Base-by-base conservation (phyloP, 2,329 filamentous ascomycete genomes). In the Fusarium torulosum region DNA sequence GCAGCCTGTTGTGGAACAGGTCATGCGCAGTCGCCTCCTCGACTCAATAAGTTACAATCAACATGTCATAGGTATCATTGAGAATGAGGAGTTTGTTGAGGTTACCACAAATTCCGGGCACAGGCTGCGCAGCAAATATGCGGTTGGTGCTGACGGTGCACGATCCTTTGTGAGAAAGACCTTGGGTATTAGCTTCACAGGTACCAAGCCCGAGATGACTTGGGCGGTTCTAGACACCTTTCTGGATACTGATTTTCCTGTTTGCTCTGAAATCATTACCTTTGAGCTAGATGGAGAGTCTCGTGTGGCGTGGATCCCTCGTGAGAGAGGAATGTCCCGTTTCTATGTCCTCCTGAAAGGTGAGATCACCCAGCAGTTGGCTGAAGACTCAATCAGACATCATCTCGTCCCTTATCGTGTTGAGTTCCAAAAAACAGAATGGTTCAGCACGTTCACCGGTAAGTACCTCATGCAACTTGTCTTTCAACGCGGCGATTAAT, bases 121-220 rank as follows among this genome's bases (percentile, higher is more conserved):
- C 23, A 75, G 35, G 4, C 64, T 82, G 4, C 71, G 67, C 27
- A 77, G 76, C 62, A 75, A 72, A 21, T 88, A 84, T 53, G 79
- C 81, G 5, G 78, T 86, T 4, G 85, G 83, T 2, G 85, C 84
- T 7, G 85, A 88, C 40, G 85, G 85, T 2, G 82, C 84, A 0
- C 80, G 81, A 19, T 86, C 83, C 0, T 79, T 76, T 4, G 79
- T 87, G 4, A 81, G 85, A 8, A 73, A 67, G 4, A 61, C 74
- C 0, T 74, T 83, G 3, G 75, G 75, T 2, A 81, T 82, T 29
- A 72, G 63, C 21, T 84, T 84, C 56, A 76, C 78, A 0, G 83
- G 82, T 1, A 80, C 79, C 0, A 84, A 84, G 59, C 82, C 83
- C 0, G 82, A 83, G 59, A 84, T 84, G 82, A 72, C 80, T 2